Conservation (phyloP, 805 yeast genomes). For the Lachancea mirantina region DNA sequence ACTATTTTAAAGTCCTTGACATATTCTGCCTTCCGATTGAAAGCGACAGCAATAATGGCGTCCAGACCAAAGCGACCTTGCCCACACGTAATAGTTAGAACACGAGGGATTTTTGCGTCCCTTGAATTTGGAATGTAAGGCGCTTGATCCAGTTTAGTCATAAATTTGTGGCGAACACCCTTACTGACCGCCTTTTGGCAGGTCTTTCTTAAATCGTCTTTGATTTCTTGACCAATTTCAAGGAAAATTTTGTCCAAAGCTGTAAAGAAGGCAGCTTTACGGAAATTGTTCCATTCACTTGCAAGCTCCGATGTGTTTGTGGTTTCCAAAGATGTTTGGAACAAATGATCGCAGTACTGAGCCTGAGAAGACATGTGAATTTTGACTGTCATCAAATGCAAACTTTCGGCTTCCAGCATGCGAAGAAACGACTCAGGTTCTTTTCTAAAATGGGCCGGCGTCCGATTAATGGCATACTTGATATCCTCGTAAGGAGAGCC, state of each 20-base stretch:
- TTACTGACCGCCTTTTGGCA: conserved; percentile 66
- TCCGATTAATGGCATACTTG: conserved; percentile 81
- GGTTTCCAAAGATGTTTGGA: conserved; percentile 52
- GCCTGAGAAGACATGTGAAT: conserved; percentile 40
- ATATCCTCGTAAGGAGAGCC: conserved; percentile 80
- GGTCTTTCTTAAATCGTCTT: conserved; percentile 70
- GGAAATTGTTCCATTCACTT: conserved; percentile 70
- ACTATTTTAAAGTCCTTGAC: conserved; percentile 73
- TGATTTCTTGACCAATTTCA: conserved; percentile 64
- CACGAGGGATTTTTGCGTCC: conserved; percentile 81
- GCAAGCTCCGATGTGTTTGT: conserved; percentile 75
- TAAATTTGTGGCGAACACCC: conserved; percentile 63
- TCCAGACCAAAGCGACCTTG: conserved; percentile 74
- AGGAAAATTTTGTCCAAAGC: conserved; percentile 65
- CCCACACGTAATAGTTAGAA: conserved; percentile 77
- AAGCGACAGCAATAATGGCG: conserved; percentile 74
- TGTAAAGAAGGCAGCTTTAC: conserved; percentile 57
- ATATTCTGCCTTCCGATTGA: conserved; percentile 76
- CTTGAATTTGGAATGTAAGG: conserved; percentile 80
- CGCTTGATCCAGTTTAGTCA: conserved; percentile 79
- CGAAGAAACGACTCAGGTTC: conserved; percentile 79
- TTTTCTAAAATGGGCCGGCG: conserved; percentile 62
- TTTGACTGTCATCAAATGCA: conserved; percentile 62
- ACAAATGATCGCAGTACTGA: conserved; percentile 39
- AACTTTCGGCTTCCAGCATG: conserved; percentile 85